Percentiles rank a stretch among this genome's conserved stretches.
These are phyloP conservation scores for Plasmodium ovale DNA, from an alignment of 169 alveolate genomes.

Conservation along the genomic window DNA sequence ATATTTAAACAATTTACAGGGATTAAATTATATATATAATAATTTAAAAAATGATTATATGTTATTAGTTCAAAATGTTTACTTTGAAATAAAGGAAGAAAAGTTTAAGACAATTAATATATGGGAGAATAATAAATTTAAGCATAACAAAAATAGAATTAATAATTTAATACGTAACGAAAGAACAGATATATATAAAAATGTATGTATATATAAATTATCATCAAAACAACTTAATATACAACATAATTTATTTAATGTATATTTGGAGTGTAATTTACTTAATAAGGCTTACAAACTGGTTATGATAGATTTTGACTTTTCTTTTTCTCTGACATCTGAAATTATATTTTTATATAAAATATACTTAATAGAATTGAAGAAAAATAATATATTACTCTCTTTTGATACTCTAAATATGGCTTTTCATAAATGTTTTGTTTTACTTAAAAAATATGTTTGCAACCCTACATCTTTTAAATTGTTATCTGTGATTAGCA, in stretches of 20 bases:
- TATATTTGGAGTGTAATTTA: slow-evolving; percentile 49
- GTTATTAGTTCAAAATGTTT: slow-evolving; percentile 23
- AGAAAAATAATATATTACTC: slow-evolving; percentile 39
- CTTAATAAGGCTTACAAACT: slow-evolving; percentile 55
- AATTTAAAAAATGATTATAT: slow-evolving; percentile 63
- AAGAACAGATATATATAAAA: slow-evolving; percentile 36
- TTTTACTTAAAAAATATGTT: slow-evolving; percentile 52
- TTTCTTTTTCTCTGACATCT: slow-evolving; percentile 59
- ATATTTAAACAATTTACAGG: slow-evolving; percentile 29
- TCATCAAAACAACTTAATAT: slow-evolving; percentile 28
- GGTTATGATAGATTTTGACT: slow-evolving; percentile 40
- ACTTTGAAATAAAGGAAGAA: slow-evolving; percentile 33
- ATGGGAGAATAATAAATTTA: neutral
- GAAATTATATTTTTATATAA: slow-evolving; percentile 64
- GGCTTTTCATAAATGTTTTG: slow-evolving; percentile 56
- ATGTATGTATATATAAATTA: slow-evolving; percentile 53
- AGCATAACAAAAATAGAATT: slow-evolving; percentile 15
- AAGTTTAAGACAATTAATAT: neutral
- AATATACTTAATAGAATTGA: slow-evolving; percentile 64
- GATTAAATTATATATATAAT: slow-evolving; percentile 53
- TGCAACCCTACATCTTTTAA: slow-evolving; percentile 66
- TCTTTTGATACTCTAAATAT: slow-evolving; percentile 39
- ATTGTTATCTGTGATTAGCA: slow-evolving; percentile 46
- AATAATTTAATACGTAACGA: slow-evolving; percentile 44
- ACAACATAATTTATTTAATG: slow-evolving; percentile 63